phyloP scores from a whole-genome alignment of 139 green algal genomes.

The Volvox africanus region DNA sequence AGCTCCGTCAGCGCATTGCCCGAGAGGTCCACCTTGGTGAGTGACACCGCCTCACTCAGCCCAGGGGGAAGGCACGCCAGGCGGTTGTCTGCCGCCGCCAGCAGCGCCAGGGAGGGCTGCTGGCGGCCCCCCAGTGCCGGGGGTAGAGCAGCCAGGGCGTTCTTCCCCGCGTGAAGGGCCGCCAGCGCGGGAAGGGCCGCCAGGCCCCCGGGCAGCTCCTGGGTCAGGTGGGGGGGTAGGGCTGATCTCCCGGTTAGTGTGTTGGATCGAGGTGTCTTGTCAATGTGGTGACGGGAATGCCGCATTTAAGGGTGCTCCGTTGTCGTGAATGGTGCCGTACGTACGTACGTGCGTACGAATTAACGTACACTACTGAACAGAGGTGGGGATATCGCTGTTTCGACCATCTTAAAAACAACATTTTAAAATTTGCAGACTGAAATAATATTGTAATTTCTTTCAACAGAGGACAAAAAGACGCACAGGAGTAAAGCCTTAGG shows the following conservation, averaged over 20 bases:
- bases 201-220: constrained; percentile 48
- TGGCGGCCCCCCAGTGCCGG: constrained; percentile 51
- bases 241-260: not conserved
- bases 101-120: constrained; percentile 52
- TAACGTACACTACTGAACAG: no score
- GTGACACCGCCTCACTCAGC: not conserved
- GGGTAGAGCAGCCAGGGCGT: constrained; percentile 44
- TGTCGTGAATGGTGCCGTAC: no score
- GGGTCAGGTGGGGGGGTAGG: not conserved
- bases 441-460: no score
- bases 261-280: no score
- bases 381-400: no score
- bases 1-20: constrained; percentile 64
- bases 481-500: no score
- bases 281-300: no score
- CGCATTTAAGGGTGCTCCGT: no score
- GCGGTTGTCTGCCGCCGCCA: constrained; percentile 53
- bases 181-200: constrained; percentile 32
- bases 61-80: constrained; percentile 49
- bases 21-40: constrained; percentile 60
- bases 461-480: no score
- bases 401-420: no score
- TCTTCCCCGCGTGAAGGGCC: constrained; percentile 8
- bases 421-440: no score
- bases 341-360: no score